A percentile compares a stretch with the other conserved stretches of the same genome.
These are phyloP conservation scores for Acacia crassicarpa DNA, from an alignment of 306 rosid genomes.

Conservation along the genomic window DNA sequence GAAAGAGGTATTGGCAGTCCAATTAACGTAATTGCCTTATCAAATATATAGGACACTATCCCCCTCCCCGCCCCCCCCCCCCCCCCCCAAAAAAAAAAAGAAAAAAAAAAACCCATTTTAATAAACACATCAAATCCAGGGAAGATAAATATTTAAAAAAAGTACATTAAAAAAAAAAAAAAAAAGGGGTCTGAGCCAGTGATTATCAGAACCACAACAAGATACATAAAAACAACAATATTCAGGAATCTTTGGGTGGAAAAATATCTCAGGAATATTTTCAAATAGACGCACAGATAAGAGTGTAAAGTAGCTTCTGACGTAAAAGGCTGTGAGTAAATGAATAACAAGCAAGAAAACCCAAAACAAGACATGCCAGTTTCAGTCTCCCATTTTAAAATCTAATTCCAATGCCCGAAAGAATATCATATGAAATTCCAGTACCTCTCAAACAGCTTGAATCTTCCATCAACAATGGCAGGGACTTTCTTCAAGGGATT, in stretches of 20 bases:
- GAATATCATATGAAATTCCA: not conserved
- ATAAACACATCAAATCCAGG: not conserved
- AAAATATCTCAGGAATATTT: not conserved
- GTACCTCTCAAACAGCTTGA: slow-evolving; percentile 85
- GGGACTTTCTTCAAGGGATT: slow-evolving; percentile 85
- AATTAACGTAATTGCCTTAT: not conserved
- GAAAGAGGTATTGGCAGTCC: not conserved
- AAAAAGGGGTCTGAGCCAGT: not conserved
- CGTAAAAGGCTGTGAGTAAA: not conserved
- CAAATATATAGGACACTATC: not conserved
- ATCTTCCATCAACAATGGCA: slow-evolving; percentile 79
- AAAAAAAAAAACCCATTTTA: not conserved
- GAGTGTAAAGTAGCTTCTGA: not conserved
- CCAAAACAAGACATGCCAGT: not conserved
- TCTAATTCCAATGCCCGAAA: not conserved
- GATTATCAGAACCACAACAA: not conserved
- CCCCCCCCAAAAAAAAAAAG: too few relatives aligned
- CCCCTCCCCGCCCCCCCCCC: too few relatives aligned
- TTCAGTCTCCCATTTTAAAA: not conserved
- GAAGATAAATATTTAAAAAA: not conserved
- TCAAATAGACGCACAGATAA: not conserved
- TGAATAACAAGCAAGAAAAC: not conserved
- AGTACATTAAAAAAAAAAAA: too few relatives aligned
- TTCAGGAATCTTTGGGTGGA: not conserved
- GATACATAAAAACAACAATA: not conserved